A percentile compares a stretch with the other conserved stretches of the same genome.
phyloP scores from a whole-genome alignment of 148 eudicot genomes.

The Talinum fruticosum region DNA sequence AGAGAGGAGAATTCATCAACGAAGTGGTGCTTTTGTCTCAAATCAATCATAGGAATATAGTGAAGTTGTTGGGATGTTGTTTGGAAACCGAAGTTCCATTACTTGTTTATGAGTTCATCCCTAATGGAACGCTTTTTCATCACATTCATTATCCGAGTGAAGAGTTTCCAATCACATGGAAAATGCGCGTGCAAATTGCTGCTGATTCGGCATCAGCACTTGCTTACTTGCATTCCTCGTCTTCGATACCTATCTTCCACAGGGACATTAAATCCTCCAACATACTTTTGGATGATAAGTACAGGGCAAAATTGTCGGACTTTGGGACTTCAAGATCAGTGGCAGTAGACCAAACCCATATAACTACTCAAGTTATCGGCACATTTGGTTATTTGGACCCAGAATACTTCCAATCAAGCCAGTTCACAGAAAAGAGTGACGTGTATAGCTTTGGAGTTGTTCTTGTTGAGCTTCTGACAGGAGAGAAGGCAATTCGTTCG shows the following conservation, averaged over 20 bases:
- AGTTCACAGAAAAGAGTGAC: conserved; percentile 41
- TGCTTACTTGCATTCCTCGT: conserved; percentile 30
- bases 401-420: conserved; percentile 35
- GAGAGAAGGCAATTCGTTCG: conserved; percentile 32
- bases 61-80: conserved; percentile 33
- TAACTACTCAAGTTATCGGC: conserved; percentile 38
- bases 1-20: conserved; percentile 33
- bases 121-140: conserved; percentile 30
- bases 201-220: conserved; percentile 35
- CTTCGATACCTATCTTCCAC: conserved; percentile 31
- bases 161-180: conserved; percentile 36
- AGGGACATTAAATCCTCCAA: conserved; percentile 45
- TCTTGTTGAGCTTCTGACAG: conserved; percentile 37
- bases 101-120: conserved; percentile 34
- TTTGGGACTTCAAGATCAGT: conserved; percentile 37
- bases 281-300: conserved; percentile 35
- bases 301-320: conserved; percentile 33
- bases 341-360: conserved; percentile 34
- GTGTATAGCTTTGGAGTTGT: conserved; percentile 45
- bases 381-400: conserved; percentile 48
- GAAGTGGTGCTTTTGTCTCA: conserved; percentile 37
- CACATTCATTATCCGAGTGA: conserved; percentile 32
- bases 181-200: conserved; percentile 36
- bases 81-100: conserved; percentile 34
- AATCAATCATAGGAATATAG: conserved; percentile 39